These are phyloP conservation scores for Pythium folliculosum DNA, from an alignment of 352 stramenopile genomes.

Conservation along the genomic window DNA sequence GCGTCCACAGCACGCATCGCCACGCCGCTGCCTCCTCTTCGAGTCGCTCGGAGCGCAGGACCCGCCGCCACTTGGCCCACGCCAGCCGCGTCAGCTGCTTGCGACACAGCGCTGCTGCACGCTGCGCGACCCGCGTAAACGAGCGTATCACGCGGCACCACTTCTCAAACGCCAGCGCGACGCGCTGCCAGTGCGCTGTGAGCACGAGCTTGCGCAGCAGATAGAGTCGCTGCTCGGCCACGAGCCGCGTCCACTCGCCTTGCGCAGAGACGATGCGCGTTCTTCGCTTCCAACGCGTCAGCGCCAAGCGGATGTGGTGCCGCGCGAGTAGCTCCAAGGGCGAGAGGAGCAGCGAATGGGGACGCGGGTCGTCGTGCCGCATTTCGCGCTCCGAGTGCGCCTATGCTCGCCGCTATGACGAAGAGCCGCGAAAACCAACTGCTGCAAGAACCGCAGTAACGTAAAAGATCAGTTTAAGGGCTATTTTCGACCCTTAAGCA, in stretches of 20 bases:
- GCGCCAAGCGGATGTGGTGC: too few species aligned
- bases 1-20: slow-evolving; percentile 10
- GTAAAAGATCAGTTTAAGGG: too few species aligned
- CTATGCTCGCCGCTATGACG: too few species aligned
- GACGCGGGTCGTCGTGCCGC: too few species aligned
- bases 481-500: too few species aligned
- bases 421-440: too few species aligned
- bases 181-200: slow-evolving; percentile 1
- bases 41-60: slow-evolving; percentile 1
- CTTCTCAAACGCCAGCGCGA: neutral
- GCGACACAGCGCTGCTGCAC: neutral
- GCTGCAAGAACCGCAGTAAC: too few species aligned
- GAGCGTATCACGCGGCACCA: slow-evolving; percentile 4
- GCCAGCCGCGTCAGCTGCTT: neutral
- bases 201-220: slow-evolving; percentile 20
- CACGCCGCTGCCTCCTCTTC: slow-evolving; percentile 14
- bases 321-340: too few species aligned
- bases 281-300: neutral
- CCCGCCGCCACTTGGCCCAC: neutral
- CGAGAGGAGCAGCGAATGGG: too few species aligned
- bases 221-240: slow-evolving; percentile 12
- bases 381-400: too few species aligned
- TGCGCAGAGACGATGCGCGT: neutral
- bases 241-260: neutral
- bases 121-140: neutral